Evolutionary conservation across 345 rosid species (phyloP).

Genomic region (Eucalyptus dawsonii): DNA sequence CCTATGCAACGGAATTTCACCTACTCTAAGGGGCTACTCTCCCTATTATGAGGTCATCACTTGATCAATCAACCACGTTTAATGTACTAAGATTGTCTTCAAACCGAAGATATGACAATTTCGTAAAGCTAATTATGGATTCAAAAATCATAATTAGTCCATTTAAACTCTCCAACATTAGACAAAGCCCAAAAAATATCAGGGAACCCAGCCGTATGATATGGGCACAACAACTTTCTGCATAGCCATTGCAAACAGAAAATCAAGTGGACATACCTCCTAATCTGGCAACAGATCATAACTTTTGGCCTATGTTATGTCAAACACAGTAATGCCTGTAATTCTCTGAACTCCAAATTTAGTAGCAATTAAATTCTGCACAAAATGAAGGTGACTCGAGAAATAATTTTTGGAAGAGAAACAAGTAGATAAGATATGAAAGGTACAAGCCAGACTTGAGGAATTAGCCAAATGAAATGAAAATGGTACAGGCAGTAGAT

Average conservation of each 20-base stretch:
- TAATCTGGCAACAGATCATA: conserved; percentile 60
- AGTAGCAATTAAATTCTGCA: conserved; percentile 72
- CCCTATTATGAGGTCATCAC: background rate
- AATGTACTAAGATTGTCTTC: background rate
- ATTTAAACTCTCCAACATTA: background rate
- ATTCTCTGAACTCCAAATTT: conserved; percentile 70
- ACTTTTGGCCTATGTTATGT: conserved; percentile 46
- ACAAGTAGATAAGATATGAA: background rate
- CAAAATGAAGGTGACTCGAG: background rate
- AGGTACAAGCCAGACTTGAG: background rate
- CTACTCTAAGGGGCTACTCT: background rate
- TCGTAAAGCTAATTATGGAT: background rate
- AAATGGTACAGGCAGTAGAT: background rate
- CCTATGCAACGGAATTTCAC: background rate
- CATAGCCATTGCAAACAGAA: background rate
- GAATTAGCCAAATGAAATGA: background rate
- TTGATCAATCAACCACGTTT: background rate
- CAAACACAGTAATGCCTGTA: conserved; percentile 50
- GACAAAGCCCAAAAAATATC: background rate
- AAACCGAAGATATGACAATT: background rate
- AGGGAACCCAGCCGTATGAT: background rate
- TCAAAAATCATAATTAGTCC: background rate
- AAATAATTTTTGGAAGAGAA: background rate
- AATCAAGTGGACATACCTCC: conserved; percentile 41
- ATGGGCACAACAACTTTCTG: background rate